Percentiles rank a stretch among this genome's conserved stretches.
Evolutionary conservation across 805 yeast genomes (phyloP).

Genomic region (Torulaspora indica): DNA sequence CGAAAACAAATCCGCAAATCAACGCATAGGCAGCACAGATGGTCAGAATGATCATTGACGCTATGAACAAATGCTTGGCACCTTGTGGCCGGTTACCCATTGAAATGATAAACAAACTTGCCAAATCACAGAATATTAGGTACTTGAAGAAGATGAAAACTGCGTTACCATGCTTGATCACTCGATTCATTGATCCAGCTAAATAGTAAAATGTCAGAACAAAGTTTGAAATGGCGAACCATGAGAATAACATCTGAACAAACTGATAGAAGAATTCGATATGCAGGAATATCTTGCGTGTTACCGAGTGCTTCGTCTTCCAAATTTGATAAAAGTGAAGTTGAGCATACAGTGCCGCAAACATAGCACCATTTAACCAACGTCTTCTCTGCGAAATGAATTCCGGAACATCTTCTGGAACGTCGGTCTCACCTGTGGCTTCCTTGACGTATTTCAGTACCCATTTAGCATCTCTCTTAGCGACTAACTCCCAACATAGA

Average conservation of each 20-base stretch:
- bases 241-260: constrained; percentile 72
- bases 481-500: constrained; percentile 92
- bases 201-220: constrained; percentile 88
- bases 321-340: constrained; percentile 83
- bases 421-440: constrained; percentile 96
- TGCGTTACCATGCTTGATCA: constrained; percentile 68
- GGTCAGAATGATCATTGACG: constrained; percentile 66
- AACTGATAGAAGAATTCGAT: constrained; percentile 87
- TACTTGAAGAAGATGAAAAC: constrained; percentile 83
- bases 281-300: constrained; percentile 78
- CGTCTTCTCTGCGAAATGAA: constrained; percentile 94
- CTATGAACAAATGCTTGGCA: constrained; percentile 70
- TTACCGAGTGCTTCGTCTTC: constrained; percentile 76
- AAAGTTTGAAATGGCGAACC: constrained; percentile 89
- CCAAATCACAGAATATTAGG: constrained; percentile 71
- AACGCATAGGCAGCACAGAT: constrained; percentile 78
- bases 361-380: constrained; percentile 97
- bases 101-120: constrained; percentile 85
- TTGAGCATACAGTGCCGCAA: constrained; percentile 90
- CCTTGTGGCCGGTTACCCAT: constrained; percentile 99
- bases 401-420: constrained; percentile 91
- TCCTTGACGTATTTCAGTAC: constrained; percentile 85
- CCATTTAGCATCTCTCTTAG: constrained; percentile 80
- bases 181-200: constrained; percentile 69
- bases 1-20: constrained; percentile 76